A percentile compares a stretch with the other conserved stretches of the same genome.
phyloP scores from a whole-genome alignment of 2,329 filamentous ascomycete species.

The Ophiostoma tasmaniense region DNA sequence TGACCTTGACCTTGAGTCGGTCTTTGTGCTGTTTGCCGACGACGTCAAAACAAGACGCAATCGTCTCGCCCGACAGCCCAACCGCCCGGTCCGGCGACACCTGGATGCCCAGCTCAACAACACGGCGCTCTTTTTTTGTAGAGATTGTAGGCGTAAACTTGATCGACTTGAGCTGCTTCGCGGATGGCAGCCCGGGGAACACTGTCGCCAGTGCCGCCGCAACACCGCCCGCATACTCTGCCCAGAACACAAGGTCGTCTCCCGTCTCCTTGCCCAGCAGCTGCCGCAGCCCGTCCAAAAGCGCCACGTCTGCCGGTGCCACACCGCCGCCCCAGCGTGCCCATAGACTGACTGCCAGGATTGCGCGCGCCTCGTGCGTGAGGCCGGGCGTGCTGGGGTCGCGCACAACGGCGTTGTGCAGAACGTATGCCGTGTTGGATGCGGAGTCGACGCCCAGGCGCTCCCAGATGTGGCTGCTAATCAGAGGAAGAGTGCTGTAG shows the following conservation, averaged over 20 bases:
- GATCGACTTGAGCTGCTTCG: constrained; percentile 31
- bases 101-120: constrained; percentile 19
- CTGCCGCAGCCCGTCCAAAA: constrained; percentile 35
- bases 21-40: constrained; percentile 20
- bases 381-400: constrained; percentile 63
- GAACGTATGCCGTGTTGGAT: constrained; percentile 55
- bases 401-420: constrained; percentile 65
- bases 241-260: constrained; percentile 40
- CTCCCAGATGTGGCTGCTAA: constrained; percentile 45
- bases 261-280: constrained; percentile 31
- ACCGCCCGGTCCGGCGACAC: constrained; percentile 2
- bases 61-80: constrained; percentile 15
- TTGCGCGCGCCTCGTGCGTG: constrained; percentile 60
- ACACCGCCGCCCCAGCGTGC: constrained; percentile 64
- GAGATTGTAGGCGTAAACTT: constrained; percentile 17
- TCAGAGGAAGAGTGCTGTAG: constrained; percentile 32
- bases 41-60: constrained; percentile 14
- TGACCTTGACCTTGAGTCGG: constrained; percentile 15
- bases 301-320: constrained; percentile 38
- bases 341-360: constrained; percentile 63
- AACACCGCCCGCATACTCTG: constrained; percentile 43
- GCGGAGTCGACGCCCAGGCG: constrained; percentile 39
- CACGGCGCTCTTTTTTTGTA: constrained; percentile 26
- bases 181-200: constrained; percentile 34
- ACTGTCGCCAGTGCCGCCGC: constrained; percentile 37